These are phyloP conservation scores for Phylloporus sp. DNA, from an alignment of 768 basidiomycete species.

Conservation along the genomic window DNA sequence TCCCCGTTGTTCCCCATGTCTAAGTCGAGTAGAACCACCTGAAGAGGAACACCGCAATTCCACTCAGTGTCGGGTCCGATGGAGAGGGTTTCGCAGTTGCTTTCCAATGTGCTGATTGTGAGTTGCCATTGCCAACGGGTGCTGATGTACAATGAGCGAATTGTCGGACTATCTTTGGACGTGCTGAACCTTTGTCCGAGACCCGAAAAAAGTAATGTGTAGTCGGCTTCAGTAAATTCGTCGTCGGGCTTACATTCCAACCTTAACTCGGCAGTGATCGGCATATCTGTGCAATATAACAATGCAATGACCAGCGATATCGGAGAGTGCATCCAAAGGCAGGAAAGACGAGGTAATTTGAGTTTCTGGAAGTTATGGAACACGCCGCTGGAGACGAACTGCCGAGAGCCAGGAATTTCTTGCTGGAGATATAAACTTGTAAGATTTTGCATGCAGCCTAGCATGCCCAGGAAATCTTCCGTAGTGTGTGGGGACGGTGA, in stretches of 20 bases:
- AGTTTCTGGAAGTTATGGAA: too few relatives aligned
- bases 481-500: too few relatives aligned
- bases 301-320: constrained; percentile 1
- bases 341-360: too few relatives aligned
- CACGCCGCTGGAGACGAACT: too few relatives aligned
- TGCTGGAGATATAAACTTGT: constrained; percentile 34
- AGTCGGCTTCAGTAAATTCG: not conserved
- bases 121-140: accelerated
- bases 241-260: not conserved
- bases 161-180: not conserved
- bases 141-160: not conserved
- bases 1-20: too few relatives aligned
- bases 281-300: constrained; percentile 1
- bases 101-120: not conserved
- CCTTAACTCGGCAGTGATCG: not conserved
- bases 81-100: not conserved
- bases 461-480: constrained; percentile 28
- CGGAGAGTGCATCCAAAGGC: constrained; percentile 2
- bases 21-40: too few relatives aligned
- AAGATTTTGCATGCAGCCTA: constrained; percentile 33
- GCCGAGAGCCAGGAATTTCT: too few relatives aligned
- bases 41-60: constrained; percentile 1
- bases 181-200: not conserved
- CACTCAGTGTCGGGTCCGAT: not conserved
- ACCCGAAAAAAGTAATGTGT: not conserved